Percentiles rank a stretch among this genome's conserved stretches.
Evolutionary conservation across 1,284 basidiomycete species (phyloP).

Genomic region (Kalmanozyma brasiliensis): DNA sequence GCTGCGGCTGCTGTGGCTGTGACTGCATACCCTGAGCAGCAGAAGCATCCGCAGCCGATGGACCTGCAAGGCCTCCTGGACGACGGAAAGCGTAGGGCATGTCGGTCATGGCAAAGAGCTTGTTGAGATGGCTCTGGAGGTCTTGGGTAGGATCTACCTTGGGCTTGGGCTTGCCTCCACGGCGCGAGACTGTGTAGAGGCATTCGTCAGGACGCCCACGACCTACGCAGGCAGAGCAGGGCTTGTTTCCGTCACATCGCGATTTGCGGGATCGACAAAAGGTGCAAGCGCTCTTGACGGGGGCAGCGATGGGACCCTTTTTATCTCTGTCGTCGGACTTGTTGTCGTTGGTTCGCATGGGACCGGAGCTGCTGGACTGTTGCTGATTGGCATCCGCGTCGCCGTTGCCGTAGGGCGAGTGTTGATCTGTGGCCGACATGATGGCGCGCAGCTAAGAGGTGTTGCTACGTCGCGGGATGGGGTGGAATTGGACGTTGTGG

Average conservation of each 20-base stretch:
- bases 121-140: slow-evolving; percentile 53
- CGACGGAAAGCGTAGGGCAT: slow-evolving; percentile 55
- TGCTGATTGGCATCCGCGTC: slow-evolving; percentile 11
- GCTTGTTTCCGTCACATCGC: slow-evolving; percentile 62
- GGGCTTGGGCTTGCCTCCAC: slow-evolving; percentile 63
- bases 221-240: slow-evolving; percentile 56
- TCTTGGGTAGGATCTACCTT: slow-evolving; percentile 48
- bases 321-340: slow-evolving; percentile 41
- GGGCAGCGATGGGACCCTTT: slow-evolving; percentile 52
- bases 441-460: neutral
- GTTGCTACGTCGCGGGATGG: too few relatives aligned
- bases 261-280: slow-evolving; percentile 60
- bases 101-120: slow-evolving; percentile 57
- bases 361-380: slow-evolving; percentile 21
- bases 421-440: slow-evolving; percentile 28
- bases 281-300: slow-evolving; percentile 58
- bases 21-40: slow-evolving; percentile 7
- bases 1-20: slow-evolving; percentile 4
- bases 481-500: too few relatives aligned
- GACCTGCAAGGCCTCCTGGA: slow-evolving; percentile 46
- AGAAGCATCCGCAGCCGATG: slow-evolving; percentile 14
- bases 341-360: slow-evolving; percentile 26
- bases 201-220: slow-evolving; percentile 56
- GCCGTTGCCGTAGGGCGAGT: slow-evolving; percentile 22
- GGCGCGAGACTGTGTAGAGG: slow-evolving; percentile 59